A percentile compares a stretch with the other conserved stretches of the same genome.
phyloP scores from a whole-genome alignment of 106 monocot species.

The Acorus calamus region DNA sequence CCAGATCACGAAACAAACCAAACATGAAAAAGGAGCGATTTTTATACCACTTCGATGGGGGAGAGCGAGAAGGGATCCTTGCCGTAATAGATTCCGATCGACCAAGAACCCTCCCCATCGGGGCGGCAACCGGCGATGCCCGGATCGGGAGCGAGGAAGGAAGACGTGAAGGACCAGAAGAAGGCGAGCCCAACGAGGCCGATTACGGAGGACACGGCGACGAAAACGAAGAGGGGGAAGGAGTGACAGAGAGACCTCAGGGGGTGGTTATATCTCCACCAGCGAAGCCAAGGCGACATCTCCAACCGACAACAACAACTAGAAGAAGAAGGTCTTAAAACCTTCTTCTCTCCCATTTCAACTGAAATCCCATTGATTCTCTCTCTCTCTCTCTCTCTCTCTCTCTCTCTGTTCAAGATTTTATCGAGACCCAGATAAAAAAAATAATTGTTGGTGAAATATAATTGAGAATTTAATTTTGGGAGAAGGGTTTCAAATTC shows the following conservation, averaged over 20 bases:
- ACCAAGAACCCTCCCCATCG: conserved; percentile 49
- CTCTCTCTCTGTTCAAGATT: no score
- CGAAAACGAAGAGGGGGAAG: conserved; percentile 14
- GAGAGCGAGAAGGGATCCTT: conserved; percentile 33
- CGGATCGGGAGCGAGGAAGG: conserved; percentile 26
- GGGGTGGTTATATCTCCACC: conserved; percentile 4
- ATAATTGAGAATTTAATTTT: no score
- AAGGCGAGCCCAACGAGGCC: conserved; percentile 21
- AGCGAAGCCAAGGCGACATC: background rate
- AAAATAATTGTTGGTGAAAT: no score
- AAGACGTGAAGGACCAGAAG: conserved; percentile 34
- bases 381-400: no score
- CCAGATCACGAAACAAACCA: background rate
- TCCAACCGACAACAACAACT: no score
- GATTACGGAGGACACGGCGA: conserved; percentile 8
- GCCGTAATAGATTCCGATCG: conserved; percentile 40
- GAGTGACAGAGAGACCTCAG: conserved; percentile 1
- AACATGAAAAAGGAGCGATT: no score
- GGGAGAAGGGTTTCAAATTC: no score
- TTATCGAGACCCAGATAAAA: no score
- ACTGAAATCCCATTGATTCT: no score
- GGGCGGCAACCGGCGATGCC: conserved; percentile 25
- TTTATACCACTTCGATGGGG: conserved; percentile 36
- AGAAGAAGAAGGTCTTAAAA: no score
- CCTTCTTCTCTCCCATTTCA: no score